These are phyloP conservation scores for Ogataea degrootiae DNA, from an alignment of 805 yeast genomes.

Conservation along the genomic window DNA sequence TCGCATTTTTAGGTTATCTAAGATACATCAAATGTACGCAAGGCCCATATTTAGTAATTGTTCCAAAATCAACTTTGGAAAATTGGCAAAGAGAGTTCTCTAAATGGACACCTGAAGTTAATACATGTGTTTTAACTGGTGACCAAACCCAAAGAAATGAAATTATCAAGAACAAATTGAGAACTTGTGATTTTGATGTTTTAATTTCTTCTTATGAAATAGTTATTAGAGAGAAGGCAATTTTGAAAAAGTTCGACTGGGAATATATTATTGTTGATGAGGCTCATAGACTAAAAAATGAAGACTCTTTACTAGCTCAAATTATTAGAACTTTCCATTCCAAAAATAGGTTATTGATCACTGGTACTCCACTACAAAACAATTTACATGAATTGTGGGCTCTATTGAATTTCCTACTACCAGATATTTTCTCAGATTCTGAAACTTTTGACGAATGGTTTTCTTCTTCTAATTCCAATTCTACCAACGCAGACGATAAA, in stretches of 20 bases:
- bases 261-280: constrained; percentile 92
- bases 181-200: constrained; percentile 82
- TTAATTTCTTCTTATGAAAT: constrained; percentile 88
- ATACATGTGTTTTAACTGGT: constrained; percentile 82
- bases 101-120: constrained; percentile 94
- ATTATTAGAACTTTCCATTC: constrained; percentile 87
- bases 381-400: constrained; percentile 98
- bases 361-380: constrained; percentile 96
- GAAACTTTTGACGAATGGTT: constrained; percentile 92
- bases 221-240: constrained; percentile 86
- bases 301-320: constrained; percentile 86
- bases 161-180: constrained; percentile 52
- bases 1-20: constrained; percentile 83
- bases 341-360: constrained; percentile 75
- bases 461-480: constrained; percentile 56
- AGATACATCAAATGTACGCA: constrained; percentile 71
- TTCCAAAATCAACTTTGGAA: constrained; percentile 92
- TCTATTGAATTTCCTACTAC: constrained; percentile 77
- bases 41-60: constrained; percentile 90
- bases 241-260: constrained; percentile 81
- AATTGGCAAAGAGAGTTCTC: constrained; percentile 95
- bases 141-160: constrained; percentile 71
- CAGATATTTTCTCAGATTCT: constrained; percentile 92
- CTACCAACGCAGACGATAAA: constrained; percentile 68
- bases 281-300: constrained; percentile 95